A percentile compares a stretch with the other conserved stretches of the same genome.
phyloP scores from a whole-genome alignment of 2,329 filamentous ascomycete genomes.

The Calonectria leucothoes region DNA sequence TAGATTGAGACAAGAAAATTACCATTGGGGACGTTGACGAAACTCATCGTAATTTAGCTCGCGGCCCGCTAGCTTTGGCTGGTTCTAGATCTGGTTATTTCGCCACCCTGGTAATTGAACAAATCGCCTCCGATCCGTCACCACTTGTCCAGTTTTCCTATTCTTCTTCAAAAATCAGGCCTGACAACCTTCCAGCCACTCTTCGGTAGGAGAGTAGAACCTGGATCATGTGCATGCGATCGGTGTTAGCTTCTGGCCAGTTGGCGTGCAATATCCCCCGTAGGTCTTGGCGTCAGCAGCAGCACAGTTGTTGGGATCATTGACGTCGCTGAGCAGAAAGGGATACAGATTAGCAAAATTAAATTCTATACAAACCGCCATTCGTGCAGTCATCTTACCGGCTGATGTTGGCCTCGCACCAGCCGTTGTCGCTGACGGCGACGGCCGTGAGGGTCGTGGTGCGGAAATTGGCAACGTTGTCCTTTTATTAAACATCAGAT shows the following conservation, averaged over 20 bases:
- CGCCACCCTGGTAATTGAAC: neutral
- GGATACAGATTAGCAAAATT: neutral
- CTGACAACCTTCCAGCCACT: neutral
- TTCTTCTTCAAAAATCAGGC: neutral
- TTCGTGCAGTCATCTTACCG: neutral
- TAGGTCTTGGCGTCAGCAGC: neutral
- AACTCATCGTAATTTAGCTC: neutral
- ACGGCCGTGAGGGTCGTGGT: neutral
- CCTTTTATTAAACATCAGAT: neutral
- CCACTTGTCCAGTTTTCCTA: neutral
- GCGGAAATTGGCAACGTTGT: neutral
- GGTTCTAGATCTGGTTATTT: neutral
- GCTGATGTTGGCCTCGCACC: neutral
- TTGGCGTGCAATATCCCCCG: neutral
- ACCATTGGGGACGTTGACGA: no score
- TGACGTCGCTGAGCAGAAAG: neutral
- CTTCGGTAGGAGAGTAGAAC: neutral
- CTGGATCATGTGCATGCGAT: neutral
- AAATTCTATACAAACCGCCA: accelerated
- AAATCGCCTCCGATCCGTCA: neutral
- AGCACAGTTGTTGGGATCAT: neutral
- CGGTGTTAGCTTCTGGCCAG: neutral
- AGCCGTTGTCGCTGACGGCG: neutral
- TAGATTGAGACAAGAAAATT: no score
- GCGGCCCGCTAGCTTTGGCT: neutral